A percentile compares a stretch with the other conserved stretches of the same genome.
Conservation (phyloP, 2,329 filamentous ascomycete genomes). For the Alternaria sp. region DNA sequence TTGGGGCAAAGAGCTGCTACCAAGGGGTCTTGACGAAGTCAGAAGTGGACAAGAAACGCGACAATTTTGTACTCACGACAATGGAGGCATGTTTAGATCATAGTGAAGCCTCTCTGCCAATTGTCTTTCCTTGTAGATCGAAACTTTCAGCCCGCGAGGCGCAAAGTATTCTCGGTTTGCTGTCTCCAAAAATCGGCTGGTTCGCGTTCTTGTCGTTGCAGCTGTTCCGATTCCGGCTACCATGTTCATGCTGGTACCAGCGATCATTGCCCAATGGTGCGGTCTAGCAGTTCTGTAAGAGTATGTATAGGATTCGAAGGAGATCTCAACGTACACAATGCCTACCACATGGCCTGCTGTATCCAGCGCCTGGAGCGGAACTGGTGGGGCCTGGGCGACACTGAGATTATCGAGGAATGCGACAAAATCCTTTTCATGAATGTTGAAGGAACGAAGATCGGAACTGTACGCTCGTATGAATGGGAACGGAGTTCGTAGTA, state of each 20-base stretch:
- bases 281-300: not conserved
- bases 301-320: not conserved
- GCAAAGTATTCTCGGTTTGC: not conserved
- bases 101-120: not conserved
- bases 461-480: not conserved
- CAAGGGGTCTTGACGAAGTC: too few relatives aligned
- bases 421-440: not conserved
- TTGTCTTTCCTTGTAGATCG: not conserved
- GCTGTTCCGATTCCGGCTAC: not conserved
- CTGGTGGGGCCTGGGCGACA: not conserved
- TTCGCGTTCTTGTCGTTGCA: not conserved
- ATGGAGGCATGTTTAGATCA: not conserved
- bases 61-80: too few relatives aligned
- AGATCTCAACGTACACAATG: too few relatives aligned
- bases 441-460: not conserved
- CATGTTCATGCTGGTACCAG: not conserved
- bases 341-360: not conserved
- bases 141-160: not conserved
- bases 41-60: too few relatives aligned
- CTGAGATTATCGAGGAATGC: not conserved
- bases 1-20: too few relatives aligned
- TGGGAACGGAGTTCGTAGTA: not conserved
- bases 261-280: not conserved
- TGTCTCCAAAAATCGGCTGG: not conserved
- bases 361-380: not conserved